Evolutionary conservation across 345 rosid species (phyloP), one percentile per base, ranked within the genome.

Genomic region (Acer negundo): DNA sequence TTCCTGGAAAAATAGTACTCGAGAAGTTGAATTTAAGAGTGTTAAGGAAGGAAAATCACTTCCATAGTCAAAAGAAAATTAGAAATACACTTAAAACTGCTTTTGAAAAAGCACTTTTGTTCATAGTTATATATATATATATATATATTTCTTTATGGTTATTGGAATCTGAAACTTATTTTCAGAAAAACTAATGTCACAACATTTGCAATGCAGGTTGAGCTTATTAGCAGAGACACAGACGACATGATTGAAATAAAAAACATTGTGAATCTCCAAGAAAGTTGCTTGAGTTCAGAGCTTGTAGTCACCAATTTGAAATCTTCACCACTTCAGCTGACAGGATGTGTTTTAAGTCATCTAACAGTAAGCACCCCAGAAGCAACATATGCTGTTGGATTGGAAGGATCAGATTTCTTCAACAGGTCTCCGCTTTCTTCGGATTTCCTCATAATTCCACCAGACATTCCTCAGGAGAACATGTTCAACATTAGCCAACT

Each of bases 291-390:
- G n/a, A 90, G 87, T 84, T 87, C 91, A 19, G 85, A 91, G 84
- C 76, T 92, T 58, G 67, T 42, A 3, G 84, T 93, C 75, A 76
- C 87, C 10, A 92, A 96, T 87, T 40, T 58, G 16, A 81, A 83
- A 15, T 62, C 83, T 35, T 85, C 88, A 70, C 73, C 90, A 0
- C 76, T 90, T 26, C 74, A 66, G 24, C 56, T 90, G 47, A 75
- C 77, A n/a, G 96, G 93, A 11, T 86, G 90, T 62, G 64, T 92
- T 51, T 47, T 87, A 64, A 88, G 91, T 86, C 93, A 93, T 78
- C 83, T 96, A 17, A 91, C 91, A 56, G 97, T 92, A 59, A 93
- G 98, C 77, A 86, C 97, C 31, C 97, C 97, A 2, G 95, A 93
- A 23, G 98, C 98, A n/a, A 89, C 91, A 2, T 92, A 83, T 77